phyloP scores from a whole-genome alignment of 2,329 filamentous ascomycete species.

The Hypomyces perniciosus region DNA sequence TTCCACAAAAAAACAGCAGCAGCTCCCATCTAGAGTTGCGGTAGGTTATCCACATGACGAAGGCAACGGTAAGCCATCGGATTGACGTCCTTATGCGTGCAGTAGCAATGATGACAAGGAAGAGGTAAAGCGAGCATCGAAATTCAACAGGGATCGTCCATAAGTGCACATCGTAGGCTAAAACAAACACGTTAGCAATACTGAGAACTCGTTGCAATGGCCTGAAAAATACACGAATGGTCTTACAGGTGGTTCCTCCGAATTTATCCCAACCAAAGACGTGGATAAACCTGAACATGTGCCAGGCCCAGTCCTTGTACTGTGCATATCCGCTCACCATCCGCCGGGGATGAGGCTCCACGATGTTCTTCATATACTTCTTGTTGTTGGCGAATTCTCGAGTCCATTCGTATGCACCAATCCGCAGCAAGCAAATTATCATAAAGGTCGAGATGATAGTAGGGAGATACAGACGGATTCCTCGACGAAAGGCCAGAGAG shows the following conservation, averaged over 20 bases:
- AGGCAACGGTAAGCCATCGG: slow-evolving; percentile 37
- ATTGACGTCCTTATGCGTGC: slow-evolving; percentile 38
- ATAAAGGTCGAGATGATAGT: slow-evolving; percentile 45
- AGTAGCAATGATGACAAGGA: slow-evolving; percentile 46
- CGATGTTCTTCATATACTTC: slow-evolving; percentile 41
- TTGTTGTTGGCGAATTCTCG: slow-evolving; percentile 39
- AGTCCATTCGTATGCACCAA: slow-evolving; percentile 44
- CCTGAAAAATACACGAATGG: neutral
- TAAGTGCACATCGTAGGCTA: slow-evolving; percentile 50
- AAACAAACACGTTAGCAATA: slow-evolving; percentile 15
- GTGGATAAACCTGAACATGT: slow-evolving; percentile 46
- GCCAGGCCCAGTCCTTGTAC: slow-evolving; percentile 39
- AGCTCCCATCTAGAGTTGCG: slow-evolving; percentile 48
- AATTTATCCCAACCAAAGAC: slow-evolving; percentile 45
- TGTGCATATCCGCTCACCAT: slow-evolving; percentile 34
- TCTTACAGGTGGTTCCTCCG: slow-evolving; percentile 40
- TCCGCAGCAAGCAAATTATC: slow-evolving; percentile 37
- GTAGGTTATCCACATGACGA: slow-evolving; percentile 40
- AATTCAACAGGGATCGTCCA: slow-evolving; percentile 61
- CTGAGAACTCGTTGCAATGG: neutral
- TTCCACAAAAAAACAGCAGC: slow-evolving; percentile 49
- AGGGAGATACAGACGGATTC: slow-evolving; percentile 47
- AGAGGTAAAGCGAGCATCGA: slow-evolving; percentile 51
- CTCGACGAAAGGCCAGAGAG: slow-evolving; percentile 47
- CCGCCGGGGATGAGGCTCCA: slow-evolving; percentile 41